phyloP scores from a whole-genome alignment of 2,329 filamentous ascomycete genomes.

The Microsporum canis region DNA sequence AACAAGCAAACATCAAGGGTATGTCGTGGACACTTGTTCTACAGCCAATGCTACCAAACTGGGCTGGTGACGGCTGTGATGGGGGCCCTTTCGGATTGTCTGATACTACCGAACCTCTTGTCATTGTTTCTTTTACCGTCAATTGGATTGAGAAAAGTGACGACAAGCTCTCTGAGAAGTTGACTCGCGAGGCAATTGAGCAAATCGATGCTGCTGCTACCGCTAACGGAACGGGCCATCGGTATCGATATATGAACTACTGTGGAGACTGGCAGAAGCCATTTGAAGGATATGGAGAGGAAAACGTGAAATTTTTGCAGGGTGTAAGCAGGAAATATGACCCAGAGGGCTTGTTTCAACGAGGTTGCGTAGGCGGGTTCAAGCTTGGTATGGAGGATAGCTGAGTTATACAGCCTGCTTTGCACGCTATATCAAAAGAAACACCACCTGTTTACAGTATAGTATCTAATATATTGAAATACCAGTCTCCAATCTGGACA shows the following conservation, averaged over 20 bases:
- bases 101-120: slow-evolving; percentile 19
- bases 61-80: slow-evolving; percentile 18
- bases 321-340: slow-evolving; percentile 11
- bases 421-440: too few relatives aligned
- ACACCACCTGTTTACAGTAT: too few relatives aligned
- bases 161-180: slow-evolving; percentile 17
- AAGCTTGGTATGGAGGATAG: slow-evolving; percentile 5
- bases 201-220: slow-evolving; percentile 24
- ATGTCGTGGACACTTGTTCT: slow-evolving; percentile 27
- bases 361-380: slow-evolving; percentile 6
- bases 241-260: slow-evolving; percentile 23
- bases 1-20: slow-evolving; percentile 17
- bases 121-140: slow-evolving; percentile 26
- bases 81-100: slow-evolving; percentile 21
- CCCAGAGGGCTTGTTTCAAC: slow-evolving; percentile 10
- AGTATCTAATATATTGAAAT: too few relatives aligned
- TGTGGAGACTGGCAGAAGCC: slow-evolving; percentile 21
- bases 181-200: slow-evolving; percentile 21
- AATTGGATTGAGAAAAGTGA: slow-evolving; percentile 26
- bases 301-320: slow-evolving; percentile 18
- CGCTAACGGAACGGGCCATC: slow-evolving; percentile 16
- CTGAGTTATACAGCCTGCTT: neutral
- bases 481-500: too few relatives aligned
- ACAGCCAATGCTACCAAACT: slow-evolving; percentile 22
- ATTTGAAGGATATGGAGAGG: slow-evolving; percentile 22